A percentile compares a stretch with the other conserved stretches of the same genome.
phyloP scores from a whole-genome alignment of 2,329 filamentous ascomycete genomes.

The Laburnicola sp. region DNA sequence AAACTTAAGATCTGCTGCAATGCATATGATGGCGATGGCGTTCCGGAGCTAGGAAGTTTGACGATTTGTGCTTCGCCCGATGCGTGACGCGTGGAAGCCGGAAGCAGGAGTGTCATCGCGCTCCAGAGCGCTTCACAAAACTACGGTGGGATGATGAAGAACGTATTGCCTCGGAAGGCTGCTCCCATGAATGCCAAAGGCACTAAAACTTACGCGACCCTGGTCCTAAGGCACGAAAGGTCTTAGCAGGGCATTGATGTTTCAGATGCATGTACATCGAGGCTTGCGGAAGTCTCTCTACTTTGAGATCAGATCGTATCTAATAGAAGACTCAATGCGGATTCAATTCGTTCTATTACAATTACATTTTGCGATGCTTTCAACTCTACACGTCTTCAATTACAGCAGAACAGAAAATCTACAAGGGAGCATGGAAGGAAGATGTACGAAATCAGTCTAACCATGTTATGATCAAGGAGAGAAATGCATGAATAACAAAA shows the following conservation, averaged over 20 bases:
- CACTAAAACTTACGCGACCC: slow-evolving; percentile 8
- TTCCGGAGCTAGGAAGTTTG: slow-evolving; percentile 10
- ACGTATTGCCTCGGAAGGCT: background rate
- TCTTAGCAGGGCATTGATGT: slow-evolving; percentile 20
- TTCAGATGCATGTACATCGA: slow-evolving; percentile 21
- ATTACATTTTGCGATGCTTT: slow-evolving; percentile 4
- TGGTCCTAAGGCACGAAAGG: slow-evolving; percentile 22
- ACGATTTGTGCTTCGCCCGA: slow-evolving; percentile 17
- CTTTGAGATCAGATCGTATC: slow-evolving; percentile 9
- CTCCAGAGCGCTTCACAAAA: slow-evolving; percentile 1
- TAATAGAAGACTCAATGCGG: background rate
- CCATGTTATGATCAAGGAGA: slow-evolving; percentile 1
- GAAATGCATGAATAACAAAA: slow-evolving; percentile 8
- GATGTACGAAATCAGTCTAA: slow-evolving; percentile 7
- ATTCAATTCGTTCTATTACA: background rate
- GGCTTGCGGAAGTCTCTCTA: slow-evolving; percentile 19
- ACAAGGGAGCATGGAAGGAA: background rate
- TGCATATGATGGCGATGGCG: background rate
- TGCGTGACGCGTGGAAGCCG: slow-evolving; percentile 5
- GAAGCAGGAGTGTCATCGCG: background rate
- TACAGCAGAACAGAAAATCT: slow-evolving; percentile 1
- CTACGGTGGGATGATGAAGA: slow-evolving; percentile 1
- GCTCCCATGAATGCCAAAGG: background rate
- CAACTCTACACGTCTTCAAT: slow-evolving; percentile 1
- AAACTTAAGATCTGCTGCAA: background rate